A percentile compares a stretch with the other conserved stretches of the same genome.
Conservation (phyloP, 352 stramenopile species). For the Phytopythium kandeliae region DNA sequence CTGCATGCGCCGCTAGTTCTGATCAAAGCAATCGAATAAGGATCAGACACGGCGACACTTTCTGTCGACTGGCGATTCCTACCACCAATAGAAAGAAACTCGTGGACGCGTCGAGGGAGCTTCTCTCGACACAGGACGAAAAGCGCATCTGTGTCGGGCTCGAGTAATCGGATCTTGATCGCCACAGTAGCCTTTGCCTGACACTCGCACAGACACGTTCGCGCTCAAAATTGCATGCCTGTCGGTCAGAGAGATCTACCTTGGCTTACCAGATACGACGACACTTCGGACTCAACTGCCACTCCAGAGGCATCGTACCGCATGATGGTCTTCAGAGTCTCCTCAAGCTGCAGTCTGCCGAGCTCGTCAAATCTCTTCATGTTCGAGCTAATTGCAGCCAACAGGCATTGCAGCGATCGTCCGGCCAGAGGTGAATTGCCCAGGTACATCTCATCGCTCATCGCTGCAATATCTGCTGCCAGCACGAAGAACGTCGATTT, state of each 20-base stretch:
- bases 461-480: constrained; percentile 48
- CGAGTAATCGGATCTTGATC: constrained; percentile 53
- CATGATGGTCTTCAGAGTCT: not conserved
- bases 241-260: no score
- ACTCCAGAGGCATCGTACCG: not conserved
- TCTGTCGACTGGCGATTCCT: not conserved
- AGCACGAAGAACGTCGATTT: constrained; percentile 44
- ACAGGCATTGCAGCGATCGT: constrained; percentile 35
- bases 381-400: constrained; percentile 13
- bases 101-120: constrained; percentile 16
- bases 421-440: constrained; percentile 27
- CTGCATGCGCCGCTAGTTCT: not conserved
- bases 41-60: not conserved
- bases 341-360: not conserved
- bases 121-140: constrained; percentile 46
- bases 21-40: not conserved
- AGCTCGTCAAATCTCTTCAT: not conserved
- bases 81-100: constrained; percentile 61
- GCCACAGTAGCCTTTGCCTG: constrained; percentile 23
- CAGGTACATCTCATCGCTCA: constrained; percentile 31
- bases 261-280: not conserved
- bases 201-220: not conserved
- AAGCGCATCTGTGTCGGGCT: constrained; percentile 45
- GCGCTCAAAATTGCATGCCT: not conserved
- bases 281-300: not conserved